A percentile compares a stretch with the other conserved stretches of the same genome.
These are phyloP conservation scores for Pichia phayaonensis DNA, from an alignment of 805 yeast genomes.

Conservation along the genomic window DNA sequence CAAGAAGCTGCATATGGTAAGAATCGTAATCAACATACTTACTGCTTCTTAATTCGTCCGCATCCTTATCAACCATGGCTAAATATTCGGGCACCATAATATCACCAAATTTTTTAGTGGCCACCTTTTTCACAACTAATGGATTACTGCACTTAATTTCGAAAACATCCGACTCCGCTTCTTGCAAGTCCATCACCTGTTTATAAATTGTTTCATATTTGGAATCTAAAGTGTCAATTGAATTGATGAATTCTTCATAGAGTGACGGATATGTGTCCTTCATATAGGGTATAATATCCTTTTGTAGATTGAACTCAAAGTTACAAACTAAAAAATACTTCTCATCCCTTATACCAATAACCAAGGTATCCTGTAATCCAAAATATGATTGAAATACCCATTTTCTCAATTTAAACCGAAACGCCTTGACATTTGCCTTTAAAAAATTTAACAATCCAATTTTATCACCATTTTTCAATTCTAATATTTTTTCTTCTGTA, in stretches of 20 bases:
- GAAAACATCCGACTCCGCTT: constrained; percentile 1
- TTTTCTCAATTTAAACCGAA: constrained; percentile 1
- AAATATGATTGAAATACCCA: constrained; percentile 13
- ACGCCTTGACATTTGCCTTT: not conserved
- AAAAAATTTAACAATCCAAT: constrained; percentile 4
- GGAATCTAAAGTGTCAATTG: not conserved
- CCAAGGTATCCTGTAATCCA: constrained; percentile 9
- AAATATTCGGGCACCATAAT: constrained; percentile 1
- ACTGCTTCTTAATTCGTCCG: not conserved
- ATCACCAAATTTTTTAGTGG: not conserved
- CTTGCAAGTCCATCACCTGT: not conserved
- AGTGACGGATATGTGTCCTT: not conserved
- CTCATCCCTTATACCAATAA: constrained; percentile 12
- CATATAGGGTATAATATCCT: constrained; percentile 10
- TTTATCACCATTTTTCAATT: not conserved
- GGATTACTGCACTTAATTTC: not conserved
- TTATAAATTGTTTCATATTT: not conserved
- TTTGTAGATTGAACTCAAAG: constrained; percentile 1
- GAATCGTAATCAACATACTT: not conserved
- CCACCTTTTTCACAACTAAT: not conserved
- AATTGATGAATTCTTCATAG: constrained; percentile 2
- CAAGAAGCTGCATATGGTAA: not conserved
- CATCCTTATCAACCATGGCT: not conserved
- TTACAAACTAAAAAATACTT: constrained; percentile 1
- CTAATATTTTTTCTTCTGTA: not conserved